A percentile compares a stretch with the other conserved stretches of the same genome.
These are phyloP conservation scores for Sporisorium scitamineum DNA, from an alignment of 1,284 basidiomycete genomes.

Conservation along the genomic window DNA sequence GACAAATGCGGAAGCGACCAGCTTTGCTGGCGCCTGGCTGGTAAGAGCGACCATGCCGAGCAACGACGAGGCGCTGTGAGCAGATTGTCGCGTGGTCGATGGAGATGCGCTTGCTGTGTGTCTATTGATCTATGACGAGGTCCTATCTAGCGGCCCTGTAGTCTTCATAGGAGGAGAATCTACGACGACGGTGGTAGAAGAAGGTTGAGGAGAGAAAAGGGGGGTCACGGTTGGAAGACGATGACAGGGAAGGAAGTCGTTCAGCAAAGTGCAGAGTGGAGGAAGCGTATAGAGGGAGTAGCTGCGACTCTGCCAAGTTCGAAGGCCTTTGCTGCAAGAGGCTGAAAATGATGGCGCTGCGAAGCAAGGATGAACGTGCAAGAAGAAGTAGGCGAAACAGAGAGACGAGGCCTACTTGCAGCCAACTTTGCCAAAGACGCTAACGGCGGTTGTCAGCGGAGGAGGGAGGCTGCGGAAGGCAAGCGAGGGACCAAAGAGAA, in stretches of 20 bases:
- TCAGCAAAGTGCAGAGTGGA: not conserved
- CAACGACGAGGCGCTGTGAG: not conserved
- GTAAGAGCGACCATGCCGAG: slow-evolving; percentile 15
- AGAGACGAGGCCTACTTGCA: too few relatives aligned
- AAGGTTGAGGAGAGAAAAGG: not conserved
- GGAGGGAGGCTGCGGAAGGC: not conserved
- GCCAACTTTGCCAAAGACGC: not conserved
- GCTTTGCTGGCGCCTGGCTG: slow-evolving; percentile 17
- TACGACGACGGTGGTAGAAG: not conserved
- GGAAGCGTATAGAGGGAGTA: not conserved
- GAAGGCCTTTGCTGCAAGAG: not conserved
- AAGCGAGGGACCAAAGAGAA: not conserved
- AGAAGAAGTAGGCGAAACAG: not conserved
- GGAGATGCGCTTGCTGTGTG: not conserved
- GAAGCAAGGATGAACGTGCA: too few relatives aligned
- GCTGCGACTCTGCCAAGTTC: not conserved
- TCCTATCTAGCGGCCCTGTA: not conserved
- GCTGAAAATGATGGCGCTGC: too few relatives aligned
- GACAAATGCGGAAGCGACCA: slow-evolving; percentile 25
- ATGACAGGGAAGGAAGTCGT: not conserved
- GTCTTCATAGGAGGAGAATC: not conserved
- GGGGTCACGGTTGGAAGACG: not conserved
- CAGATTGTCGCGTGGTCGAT: not conserved
- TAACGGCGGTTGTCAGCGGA: not conserved
- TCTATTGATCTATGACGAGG: not conserved